These are phyloP conservation scores for Eimeria praecox DNA, from an alignment of 169 alveolate genomes.

Conservation along the genomic window DNA sequence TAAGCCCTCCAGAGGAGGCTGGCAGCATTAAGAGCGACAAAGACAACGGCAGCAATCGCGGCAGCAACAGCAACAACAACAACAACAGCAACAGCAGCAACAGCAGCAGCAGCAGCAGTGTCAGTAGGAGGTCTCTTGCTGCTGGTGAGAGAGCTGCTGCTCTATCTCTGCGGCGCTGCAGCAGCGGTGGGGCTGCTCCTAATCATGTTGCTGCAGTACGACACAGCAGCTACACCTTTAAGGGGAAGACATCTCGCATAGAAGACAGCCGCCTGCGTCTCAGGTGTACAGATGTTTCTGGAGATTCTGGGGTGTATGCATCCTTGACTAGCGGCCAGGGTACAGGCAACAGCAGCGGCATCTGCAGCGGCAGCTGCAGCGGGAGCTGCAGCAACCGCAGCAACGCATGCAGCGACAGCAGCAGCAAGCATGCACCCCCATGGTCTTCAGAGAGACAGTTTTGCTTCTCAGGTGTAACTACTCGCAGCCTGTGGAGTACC, in stretches of 20 bases:
- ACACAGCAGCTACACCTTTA: neutral
- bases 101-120: conserved; percentile 8
- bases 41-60: neutral
- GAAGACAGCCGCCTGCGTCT: neutral
- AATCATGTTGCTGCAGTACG: conserved; percentile 26
- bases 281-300: conserved; percentile 2
- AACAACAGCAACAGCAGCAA: neutral
- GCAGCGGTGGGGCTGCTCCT: conserved; percentile 72
- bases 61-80: neutral
- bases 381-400: neutral
- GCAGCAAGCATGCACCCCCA: conserved; percentile 42
- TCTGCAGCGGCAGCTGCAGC: conserved; percentile 33
- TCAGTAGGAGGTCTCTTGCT: neutral
- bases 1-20: neutral
- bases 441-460: conserved; percentile 26
- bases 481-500: conserved; percentile 55
- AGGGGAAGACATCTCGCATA: neutral
- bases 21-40: neutral
- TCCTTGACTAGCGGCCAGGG: neutral
- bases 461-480: conserved; percentile 45
- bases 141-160: neutral
- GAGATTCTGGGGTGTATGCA: neutral
- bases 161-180: conserved; percentile 36
- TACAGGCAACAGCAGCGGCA: conserved; percentile 1
- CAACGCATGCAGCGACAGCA: conserved; percentile 40